Percentiles rank a stretch among this genome's conserved stretches.
Evolutionary conservation across 176 grass and related monocot genomes (phyloP).

Genomic region (Thalia dealbata): DNA sequence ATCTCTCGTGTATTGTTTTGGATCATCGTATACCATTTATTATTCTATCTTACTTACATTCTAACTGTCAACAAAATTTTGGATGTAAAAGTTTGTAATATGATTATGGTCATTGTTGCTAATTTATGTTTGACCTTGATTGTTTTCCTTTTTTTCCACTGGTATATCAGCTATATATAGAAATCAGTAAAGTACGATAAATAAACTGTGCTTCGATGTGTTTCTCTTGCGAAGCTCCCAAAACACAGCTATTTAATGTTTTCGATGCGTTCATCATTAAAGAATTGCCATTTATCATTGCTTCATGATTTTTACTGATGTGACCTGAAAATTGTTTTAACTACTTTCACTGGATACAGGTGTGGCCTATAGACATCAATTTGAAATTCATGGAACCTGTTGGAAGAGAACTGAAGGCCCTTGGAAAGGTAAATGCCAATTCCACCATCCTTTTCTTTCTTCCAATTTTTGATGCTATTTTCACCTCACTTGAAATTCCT

Average conservation of each 20-base stretch:
- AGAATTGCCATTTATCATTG: not conserved
- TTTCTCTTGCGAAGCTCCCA: not conserved
- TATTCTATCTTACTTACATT: not conserved
- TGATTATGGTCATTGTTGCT: not conserved
- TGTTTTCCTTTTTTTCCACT: not conserved
- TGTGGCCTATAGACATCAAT: constrained; percentile 20
- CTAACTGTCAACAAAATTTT: not conserved
- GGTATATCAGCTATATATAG: not conserved
- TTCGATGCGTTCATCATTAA: not conserved
- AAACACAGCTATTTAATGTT: not conserved
- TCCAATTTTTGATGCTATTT: not conserved
- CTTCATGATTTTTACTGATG: not conserved
- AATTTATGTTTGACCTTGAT: not conserved
- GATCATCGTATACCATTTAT: not conserved
- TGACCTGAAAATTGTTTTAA: not conserved
- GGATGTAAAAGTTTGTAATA: too few relatives aligned
- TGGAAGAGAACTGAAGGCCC: not conserved
- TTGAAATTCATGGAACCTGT: constrained; percentile 19
- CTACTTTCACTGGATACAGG: constrained; percentile 5
- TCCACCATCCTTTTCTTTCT: not conserved
- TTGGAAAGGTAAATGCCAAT: constrained; percentile 12
- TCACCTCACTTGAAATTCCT: not conserved
- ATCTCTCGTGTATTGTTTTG: not conserved
- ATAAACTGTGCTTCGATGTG: too few relatives aligned
- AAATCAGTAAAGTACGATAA: not conserved